Conservation (phyloP, 2,329 filamentous ascomycete genomes). For the Myriosclerotinia curreyana region DNA sequence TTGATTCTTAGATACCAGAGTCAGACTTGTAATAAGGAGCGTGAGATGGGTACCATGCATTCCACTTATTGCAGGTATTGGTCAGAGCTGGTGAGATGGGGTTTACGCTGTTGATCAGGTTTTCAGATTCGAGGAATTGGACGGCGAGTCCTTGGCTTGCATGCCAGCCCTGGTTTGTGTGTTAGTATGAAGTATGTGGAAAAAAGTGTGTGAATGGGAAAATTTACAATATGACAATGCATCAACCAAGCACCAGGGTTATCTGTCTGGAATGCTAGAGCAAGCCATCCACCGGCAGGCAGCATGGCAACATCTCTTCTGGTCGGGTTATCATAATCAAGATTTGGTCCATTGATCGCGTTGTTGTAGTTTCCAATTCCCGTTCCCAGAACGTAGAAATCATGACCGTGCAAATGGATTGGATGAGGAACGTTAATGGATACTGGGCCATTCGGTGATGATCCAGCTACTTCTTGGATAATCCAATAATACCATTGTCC, state of each 20-base stretch:
- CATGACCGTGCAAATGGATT: slow-evolving; percentile 47
- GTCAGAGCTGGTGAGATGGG: slow-evolving; percentile 27
- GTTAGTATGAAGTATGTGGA: background rate
- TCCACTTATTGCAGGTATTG: slow-evolving; percentile 30
- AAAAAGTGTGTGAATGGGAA: background rate
- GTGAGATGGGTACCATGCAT: slow-evolving; percentile 25
- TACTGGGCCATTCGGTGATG: background rate
- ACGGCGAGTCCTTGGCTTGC: slow-evolving; percentile 16
- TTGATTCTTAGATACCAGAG: slow-evolving; percentile 32
- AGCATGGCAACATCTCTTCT: slow-evolving; percentile 51
- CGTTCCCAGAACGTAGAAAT: slow-evolving; percentile 43
- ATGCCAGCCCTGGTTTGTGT: slow-evolving; percentile 15
- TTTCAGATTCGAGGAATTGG: slow-evolving; percentile 17
- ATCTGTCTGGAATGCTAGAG: slow-evolving; percentile 32
- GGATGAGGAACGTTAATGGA: slow-evolving; percentile 39
- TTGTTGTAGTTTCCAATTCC: slow-evolving; percentile 24
- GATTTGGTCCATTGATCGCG: background rate
- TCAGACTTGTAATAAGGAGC: slow-evolving; percentile 30
- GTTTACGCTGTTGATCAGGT: slow-evolving; percentile 16
- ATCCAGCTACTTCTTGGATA: slow-evolving; percentile 22
- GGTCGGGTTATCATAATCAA: slow-evolving; percentile 44
- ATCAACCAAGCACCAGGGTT: slow-evolving; percentile 40
- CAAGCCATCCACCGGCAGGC: slow-evolving; percentile 25
- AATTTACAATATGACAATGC: slow-evolving; percentile 32
- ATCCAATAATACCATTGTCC: slow-evolving; percentile 26